Conservation (phyloP, 148 eudicot genomes). For the Polygonum aviculare region DNA sequence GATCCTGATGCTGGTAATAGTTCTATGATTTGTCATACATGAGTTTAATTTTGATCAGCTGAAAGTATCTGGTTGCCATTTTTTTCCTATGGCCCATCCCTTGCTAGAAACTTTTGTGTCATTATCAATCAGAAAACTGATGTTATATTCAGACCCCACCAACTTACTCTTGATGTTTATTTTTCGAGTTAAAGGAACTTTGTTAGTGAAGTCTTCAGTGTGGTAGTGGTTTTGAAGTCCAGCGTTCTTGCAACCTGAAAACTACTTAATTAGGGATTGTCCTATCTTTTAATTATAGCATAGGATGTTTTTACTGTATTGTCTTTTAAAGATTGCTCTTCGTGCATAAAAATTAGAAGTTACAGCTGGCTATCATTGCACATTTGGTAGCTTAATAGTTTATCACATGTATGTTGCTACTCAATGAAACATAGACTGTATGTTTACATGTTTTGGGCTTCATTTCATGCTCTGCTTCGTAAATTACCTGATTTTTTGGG, state of each 20-base stretch:
- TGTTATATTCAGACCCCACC: background rate
- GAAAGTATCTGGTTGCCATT: background rate
- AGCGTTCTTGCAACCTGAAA: no score
- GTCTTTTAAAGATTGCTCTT: background rate
- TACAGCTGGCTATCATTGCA: background rate
- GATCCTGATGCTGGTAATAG: constrained; percentile 90
- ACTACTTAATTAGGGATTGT: no score
- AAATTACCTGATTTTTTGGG: background rate
- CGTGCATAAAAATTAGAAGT: background rate
- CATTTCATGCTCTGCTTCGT: background rate
- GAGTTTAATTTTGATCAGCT: background rate
- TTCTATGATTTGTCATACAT: background rate
- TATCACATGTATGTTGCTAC: background rate
- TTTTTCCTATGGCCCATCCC: background rate
- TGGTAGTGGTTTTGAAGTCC: no score
- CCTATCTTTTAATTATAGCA: background rate
- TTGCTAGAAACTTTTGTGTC: background rate
- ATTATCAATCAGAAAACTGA: background rate
- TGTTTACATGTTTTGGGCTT: background rate
- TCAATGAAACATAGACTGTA: background rate
- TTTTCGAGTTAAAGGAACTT: no score
- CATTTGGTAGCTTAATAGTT: background rate
- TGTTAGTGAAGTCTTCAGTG: no score
- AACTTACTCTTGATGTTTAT: background rate
- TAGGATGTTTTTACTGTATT: background rate